These are phyloP conservation scores for Dactylonectria estremocensis DNA, from an alignment of 2,329 filamentous ascomycete genomes.

Conservation along the genomic window DNA sequence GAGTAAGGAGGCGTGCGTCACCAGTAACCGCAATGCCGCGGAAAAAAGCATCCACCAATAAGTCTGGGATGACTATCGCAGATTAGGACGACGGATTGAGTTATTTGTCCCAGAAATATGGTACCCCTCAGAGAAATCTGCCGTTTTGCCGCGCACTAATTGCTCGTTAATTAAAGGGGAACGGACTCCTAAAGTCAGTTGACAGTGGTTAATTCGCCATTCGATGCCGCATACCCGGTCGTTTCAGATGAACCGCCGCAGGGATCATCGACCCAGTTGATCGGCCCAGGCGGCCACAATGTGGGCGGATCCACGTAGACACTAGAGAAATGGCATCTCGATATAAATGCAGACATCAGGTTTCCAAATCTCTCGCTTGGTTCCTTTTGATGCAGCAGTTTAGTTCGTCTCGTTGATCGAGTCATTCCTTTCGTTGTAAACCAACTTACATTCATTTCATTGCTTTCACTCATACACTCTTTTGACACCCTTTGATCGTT, in stretches of 20 bases:
- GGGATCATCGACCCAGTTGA: neutral
- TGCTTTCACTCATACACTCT: neutral
- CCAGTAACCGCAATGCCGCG: neutral
- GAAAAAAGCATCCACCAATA: neutral
- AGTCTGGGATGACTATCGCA: neutral
- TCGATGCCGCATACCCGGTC: neutral
- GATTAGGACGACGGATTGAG: neutral
- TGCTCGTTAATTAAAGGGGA: neutral
- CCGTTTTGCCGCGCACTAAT: neutral
- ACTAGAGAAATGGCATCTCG: neutral
- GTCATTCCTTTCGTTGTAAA: conserved; percentile 9
- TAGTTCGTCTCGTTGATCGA: conserved; percentile 22
- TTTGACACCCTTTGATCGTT: neutral
- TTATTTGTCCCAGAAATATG: neutral
- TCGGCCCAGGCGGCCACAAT: conserved; percentile 10
- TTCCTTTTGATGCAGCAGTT: conserved; percentile 4
- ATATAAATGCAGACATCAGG: conserved; percentile 5
- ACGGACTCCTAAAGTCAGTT: neutral
- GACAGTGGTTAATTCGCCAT: neutral
- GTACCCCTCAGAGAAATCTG: neutral
- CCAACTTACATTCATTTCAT: too few relatives aligned
- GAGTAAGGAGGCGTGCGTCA: too few relatives aligned
- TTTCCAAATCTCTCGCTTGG: neutral
- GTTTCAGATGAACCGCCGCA: conserved; percentile 18
- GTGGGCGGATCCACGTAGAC: conserved; percentile 22